Conservation (phyloP, 805 yeast genomes). For the Starmerella scarabaei region DNA sequence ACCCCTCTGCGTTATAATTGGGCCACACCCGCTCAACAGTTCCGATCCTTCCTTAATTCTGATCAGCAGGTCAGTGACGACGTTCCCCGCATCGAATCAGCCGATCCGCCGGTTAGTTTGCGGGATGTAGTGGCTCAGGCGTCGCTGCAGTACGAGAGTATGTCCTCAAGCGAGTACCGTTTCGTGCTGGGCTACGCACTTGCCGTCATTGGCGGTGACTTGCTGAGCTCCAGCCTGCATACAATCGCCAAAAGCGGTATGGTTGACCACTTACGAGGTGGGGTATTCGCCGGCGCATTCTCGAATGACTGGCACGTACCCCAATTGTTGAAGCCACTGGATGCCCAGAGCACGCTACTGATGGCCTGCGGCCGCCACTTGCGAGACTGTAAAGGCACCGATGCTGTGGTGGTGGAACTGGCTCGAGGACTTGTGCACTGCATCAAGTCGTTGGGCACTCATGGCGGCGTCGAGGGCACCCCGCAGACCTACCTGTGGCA, state of each 20-base stretch:
- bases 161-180: slow-evolving; percentile 25
- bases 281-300: slow-evolving; percentile 29
- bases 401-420: slow-evolving; percentile 6
- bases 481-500: slow-evolving; percentile 26
- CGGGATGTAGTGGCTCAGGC: too few species aligned
- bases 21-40: too few species aligned
- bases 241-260: slow-evolving; percentile 28
- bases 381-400: slow-evolving; percentile 2
- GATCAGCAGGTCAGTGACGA: too few species aligned
- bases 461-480: neutral
- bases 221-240: slow-evolving; percentile 23
- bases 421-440: slow-evolving; percentile 17
- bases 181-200: slow-evolving; percentile 24
- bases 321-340: slow-evolving; percentile 30
- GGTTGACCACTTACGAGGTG: slow-evolving; percentile 30
- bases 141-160: slow-evolving; percentile 5
- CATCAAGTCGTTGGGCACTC: neutral
- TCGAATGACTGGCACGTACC: slow-evolving; percentile 32
- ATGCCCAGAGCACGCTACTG: slow-evolving; percentile 29
- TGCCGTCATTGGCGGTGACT: slow-evolving; percentile 13
- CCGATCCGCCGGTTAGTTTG: too few species aligned
- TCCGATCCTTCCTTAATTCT: too few species aligned
- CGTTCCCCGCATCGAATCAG: too few species aligned
- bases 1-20: neutral
- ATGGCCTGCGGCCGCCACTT: slow-evolving; percentile 23